Base-by-base conservation (phyloP, 2,329 filamentous ascomycete species). In the Teratosphaeria zuluensis region DNA sequence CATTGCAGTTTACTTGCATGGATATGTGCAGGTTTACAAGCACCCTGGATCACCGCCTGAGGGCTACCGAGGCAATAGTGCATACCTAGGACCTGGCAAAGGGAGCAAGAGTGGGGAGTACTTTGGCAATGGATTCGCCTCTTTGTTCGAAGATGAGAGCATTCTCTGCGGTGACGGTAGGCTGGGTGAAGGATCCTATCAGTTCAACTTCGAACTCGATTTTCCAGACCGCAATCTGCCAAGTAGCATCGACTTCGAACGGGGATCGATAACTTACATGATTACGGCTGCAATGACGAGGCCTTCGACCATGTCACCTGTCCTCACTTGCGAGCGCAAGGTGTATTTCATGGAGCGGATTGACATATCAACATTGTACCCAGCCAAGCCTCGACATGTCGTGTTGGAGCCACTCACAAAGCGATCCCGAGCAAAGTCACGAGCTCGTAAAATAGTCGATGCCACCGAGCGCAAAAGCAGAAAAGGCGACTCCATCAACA, bases 221-320 rank as follows among this genome's bases (percentile, higher is more conserved):
- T 89, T 90, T 64, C 87, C 87, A 1, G 77, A 81, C 55, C 82
- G 84, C 65, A 82, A 81, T 4, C 75, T 94, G 59, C 89, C 89
- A n/a, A 96, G 90, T 74, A 96, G 92, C 72, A 92, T 99, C 69
- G 92, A 95, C 35, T 99, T 99, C 73, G 94, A 97, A 75, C 86
- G 92, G 70, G 94, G 94, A 38, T 92, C 90, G 1, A 90, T 99
- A 67, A 87, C 88, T 21, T 99, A 97, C 75, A 85, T 92, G 77
- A 83, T 97, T 66, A 92, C 90, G 5, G 88, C 92, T 33, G 96
- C 91, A 8, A 74, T 97, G 59, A 97, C 92, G 21, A 85, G 91
- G 58, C 92, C 94, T 21, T 94, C 89, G 0, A 86, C 91, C 5
- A 95, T 96, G 62, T 82, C 87, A 14, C 87, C 92, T 1, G 91